These are phyloP conservation scores for Decorospora gaudefroyi DNA, from an alignment of 2,329 filamentous ascomycete species.

Conservation along the genomic window DNA sequence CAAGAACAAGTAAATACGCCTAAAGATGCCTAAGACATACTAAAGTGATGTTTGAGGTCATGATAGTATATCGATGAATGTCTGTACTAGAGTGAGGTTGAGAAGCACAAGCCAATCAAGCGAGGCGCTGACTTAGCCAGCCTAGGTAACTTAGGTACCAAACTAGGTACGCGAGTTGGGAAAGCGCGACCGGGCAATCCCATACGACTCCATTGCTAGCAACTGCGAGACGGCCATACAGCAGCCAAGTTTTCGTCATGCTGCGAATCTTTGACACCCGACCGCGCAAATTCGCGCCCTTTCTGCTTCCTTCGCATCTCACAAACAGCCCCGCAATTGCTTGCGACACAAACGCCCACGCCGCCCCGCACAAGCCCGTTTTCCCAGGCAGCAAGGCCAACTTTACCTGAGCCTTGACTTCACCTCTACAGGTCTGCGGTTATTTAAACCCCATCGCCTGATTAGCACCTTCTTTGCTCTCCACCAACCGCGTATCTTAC, in stretches of 20 bases:
- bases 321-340: constrained; percentile 2
- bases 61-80: background rate
- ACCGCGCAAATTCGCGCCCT: background rate
- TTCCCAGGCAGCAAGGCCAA: constrained; percentile 24
- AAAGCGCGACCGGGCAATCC: constrained; percentile 3
- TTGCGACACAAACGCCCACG: constrained; percentile 9
- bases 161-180: too few relatives aligned
- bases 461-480: background rate
- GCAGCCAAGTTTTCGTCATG: background rate
- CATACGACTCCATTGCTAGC: background rate
- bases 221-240: background rate
- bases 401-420: constrained; percentile 1
- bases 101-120: constrained; percentile 8
- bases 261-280: background rate
- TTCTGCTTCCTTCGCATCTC: background rate
- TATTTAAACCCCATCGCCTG: background rate
- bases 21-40: too few relatives aligned
- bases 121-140: constrained; percentile 3
- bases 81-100: too few relatives aligned
- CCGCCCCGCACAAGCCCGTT: constrained; percentile 13
- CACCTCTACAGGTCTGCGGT: background rate
- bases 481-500: background rate
- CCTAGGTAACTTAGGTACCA: too few relatives aligned
- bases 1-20: too few relatives aligned
- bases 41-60: background rate